phyloP scores from a whole-genome alignment of 2,329 filamentous ascomycete species.

The Fusarium sublunatum region DNA sequence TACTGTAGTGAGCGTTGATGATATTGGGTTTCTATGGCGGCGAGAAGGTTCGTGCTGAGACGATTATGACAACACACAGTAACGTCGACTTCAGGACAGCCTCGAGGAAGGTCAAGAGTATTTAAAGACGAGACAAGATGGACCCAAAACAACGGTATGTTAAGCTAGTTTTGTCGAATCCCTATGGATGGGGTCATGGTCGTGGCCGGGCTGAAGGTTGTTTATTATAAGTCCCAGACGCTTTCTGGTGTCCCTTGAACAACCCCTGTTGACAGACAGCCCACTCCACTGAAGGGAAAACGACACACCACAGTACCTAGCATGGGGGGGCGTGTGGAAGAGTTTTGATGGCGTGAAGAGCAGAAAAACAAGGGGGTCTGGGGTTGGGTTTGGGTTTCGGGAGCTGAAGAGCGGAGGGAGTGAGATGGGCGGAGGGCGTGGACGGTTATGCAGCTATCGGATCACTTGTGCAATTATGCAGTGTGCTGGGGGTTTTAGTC shows the following conservation, averaged over 20 bases:
- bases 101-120: conserved; percentile 38
- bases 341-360: conserved; percentile 25
- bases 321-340: conserved; percentile 6
- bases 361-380: conserved; percentile 36
- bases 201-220: conserved; percentile 40
- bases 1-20: conserved; percentile 17
- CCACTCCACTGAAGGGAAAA: conserved; percentile 22
- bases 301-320: conserved; percentile 24
- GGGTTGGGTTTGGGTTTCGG: conserved; percentile 35
- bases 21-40: conserved; percentile 17
- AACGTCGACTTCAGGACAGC: conserved; percentile 26
- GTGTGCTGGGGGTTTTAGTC: conserved; percentile 15
- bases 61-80: conserved; percentile 20
- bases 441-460: conserved; percentile 33
- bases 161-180: conserved; percentile 35
- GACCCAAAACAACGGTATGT: conserved; percentile 40
- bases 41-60: conserved; percentile 18
- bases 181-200: conserved; percentile 39
- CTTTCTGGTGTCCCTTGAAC: conserved; percentile 19
- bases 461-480: conserved; percentile 15
- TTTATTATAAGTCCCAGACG: conserved; percentile 41
- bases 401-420: conserved; percentile 41
- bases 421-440: conserved; percentile 9
- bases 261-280: conserved; percentile 40
- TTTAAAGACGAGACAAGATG: conserved; percentile 42